A percentile compares a stretch with the other conserved stretches of the same genome.
phyloP scores from a whole-genome alignment of 305 asterid species.

The Solanum hybrid region DNA sequence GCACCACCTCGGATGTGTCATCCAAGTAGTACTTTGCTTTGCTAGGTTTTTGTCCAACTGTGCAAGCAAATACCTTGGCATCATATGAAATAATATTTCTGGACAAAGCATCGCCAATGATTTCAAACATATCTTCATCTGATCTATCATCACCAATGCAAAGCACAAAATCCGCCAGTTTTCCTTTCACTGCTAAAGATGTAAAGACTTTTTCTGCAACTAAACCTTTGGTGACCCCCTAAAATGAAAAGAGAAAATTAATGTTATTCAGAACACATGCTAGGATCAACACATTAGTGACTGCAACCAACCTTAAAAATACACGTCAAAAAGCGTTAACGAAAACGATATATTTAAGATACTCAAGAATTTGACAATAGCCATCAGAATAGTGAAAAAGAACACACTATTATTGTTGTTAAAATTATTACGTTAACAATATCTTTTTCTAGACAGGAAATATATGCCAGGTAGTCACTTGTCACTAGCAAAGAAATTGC shows the following conservation, averaged over 20 bases:
- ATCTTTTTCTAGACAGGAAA: not conserved
- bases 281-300: not conserved
- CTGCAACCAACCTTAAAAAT: not conserved
- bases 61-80: conserved; percentile 78
- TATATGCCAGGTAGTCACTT: not conserved
- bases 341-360: not conserved
- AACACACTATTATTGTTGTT: not conserved
- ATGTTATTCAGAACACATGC: not conserved
- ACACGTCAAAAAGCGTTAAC: not conserved
- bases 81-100: conserved; percentile 49
- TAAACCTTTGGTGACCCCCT: conserved; percentile 84
- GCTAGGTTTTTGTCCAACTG: conserved; percentile 95
- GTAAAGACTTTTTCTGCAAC: conserved; percentile 85
- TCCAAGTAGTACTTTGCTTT: conserved; percentile 91
- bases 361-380: not conserved
- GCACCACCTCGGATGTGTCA: conserved; percentile 67
- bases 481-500: not conserved
- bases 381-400: not conserved
- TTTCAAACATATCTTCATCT: conserved; percentile 90
- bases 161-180: conserved; percentile 69
- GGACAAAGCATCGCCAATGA: conserved; percentile 56
- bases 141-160: conserved; percentile 95
- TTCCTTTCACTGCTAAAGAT: conserved; percentile 54
- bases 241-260: conserved; percentile 10
- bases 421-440: not conserved